Conservation (phyloP, 805 yeast species). For the Saturnispora saitoi region DNA sequence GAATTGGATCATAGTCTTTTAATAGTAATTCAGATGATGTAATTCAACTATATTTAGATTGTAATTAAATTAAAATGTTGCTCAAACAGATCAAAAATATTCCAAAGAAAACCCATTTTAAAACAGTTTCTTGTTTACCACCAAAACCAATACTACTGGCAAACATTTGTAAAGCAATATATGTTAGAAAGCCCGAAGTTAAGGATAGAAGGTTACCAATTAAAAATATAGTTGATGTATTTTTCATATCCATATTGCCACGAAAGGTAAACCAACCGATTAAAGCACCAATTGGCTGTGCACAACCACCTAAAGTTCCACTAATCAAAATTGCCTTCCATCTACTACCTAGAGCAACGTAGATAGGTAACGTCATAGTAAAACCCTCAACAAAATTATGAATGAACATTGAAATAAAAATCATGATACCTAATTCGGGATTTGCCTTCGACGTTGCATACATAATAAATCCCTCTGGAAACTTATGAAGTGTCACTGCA, state of each 20-base stretch:
- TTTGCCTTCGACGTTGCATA: conserved; percentile 67
- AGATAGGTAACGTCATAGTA: conserved; percentile 85
- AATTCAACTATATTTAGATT: too few species aligned
- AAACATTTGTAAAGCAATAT: conserved; percentile 81
- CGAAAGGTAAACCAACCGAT: conserved; percentile 48
- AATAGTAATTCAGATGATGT: neutral
- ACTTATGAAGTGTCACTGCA: conserved; percentile 81
- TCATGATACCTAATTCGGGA: conserved; percentile 63
- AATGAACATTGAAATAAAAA: conserved; percentile 74
- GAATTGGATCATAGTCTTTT: too few species aligned
- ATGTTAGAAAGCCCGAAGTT: conserved; percentile 77
- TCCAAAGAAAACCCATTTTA: conserved; percentile 55
- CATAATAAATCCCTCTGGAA: conserved; percentile 92
- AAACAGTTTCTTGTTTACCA: conserved; percentile 52
- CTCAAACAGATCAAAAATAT: conserved; percentile 46
- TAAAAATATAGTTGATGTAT: conserved; percentile 32
- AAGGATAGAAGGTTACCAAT: conserved; percentile 61
- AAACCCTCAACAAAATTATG: conserved; percentile 95
- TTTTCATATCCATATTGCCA: conserved; percentile 27
- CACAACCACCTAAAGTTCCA: conserved; percentile 65
- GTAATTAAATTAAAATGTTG: conserved; percentile 15
- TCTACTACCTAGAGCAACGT: conserved; percentile 60
- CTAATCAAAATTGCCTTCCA: conserved; percentile 56
- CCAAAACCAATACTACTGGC: conserved; percentile 76
- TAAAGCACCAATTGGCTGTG: conserved; percentile 87